Evolutionary conservation across 106 monocot genomes (phyloP).

Genomic region (Hemerocallis citrina): DNA sequence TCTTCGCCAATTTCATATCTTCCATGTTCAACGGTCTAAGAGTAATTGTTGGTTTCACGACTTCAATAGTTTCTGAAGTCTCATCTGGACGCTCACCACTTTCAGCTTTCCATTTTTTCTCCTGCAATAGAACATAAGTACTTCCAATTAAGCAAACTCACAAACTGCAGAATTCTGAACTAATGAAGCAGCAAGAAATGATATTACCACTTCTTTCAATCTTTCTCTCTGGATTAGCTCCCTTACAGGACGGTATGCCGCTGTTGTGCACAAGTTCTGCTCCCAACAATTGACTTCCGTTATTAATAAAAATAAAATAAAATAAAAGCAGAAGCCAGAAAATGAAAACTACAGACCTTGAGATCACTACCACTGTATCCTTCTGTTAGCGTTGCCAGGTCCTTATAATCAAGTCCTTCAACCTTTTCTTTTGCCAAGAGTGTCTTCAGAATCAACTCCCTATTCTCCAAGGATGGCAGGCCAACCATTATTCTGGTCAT

Average conservation of each 20-base stretch:
- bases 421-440: constrained; percentile 77
- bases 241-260: constrained; percentile 82
- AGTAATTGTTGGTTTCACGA: constrained; percentile 18
- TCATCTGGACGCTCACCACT: constrained; percentile 18
- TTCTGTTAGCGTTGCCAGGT: constrained; percentile 73
- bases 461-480: constrained; percentile 53
- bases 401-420: constrained; percentile 59
- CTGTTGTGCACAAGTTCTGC: constrained; percentile 83
- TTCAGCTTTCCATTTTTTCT: constrained; percentile 29
- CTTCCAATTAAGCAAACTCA: background rate
- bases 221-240: constrained; percentile 71
- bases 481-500: constrained; percentile 78
- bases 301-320: background rate
- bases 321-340: background rate
- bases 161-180: background rate
- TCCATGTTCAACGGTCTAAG: constrained; percentile 67
- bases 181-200: background rate
- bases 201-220: constrained; percentile 64
- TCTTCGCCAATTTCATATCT: constrained; percentile 76
- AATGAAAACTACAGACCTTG: constrained; percentile 42
- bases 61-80: constrained; percentile 17
- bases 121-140: constrained; percentile 20
- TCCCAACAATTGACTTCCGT: constrained; percentile 6
- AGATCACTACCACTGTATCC: constrained; percentile 91
- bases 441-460: constrained; percentile 59